Evolutionary conservation across 768 basidiomycete species (phyloP).

Genomic region (Cubamyces lactineus): DNA sequence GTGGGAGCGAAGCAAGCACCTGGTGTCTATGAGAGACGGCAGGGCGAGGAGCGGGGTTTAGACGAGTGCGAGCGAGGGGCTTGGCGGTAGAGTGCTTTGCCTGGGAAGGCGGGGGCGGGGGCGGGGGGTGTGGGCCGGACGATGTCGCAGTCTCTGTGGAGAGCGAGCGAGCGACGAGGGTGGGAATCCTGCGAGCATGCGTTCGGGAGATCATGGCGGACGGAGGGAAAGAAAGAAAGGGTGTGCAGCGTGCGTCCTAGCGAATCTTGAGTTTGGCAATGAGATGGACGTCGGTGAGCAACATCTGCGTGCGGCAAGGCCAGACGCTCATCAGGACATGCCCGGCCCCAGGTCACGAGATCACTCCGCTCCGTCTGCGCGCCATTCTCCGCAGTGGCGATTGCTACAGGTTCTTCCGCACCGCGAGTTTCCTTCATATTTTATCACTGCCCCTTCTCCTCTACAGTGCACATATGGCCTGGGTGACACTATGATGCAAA

Average conservation of each 20-base stretch:
- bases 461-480: too few relatives aligned
- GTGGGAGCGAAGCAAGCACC: constrained; percentile 58
- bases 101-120: constrained; percentile 39
- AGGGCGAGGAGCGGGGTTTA: constrained; percentile 49
- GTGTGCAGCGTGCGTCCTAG: neutral
- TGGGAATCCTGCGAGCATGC: constrained; percentile 25
- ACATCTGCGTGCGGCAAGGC: neutral
- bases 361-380: constrained; percentile 6
- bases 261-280: neutral
- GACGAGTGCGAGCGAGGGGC: constrained; percentile 38
- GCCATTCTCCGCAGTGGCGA: constrained; percentile 7
- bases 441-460: too few relatives aligned
- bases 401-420: neutral
- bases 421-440: too few relatives aligned
- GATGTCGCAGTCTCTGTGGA: constrained; percentile 33
- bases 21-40: constrained; percentile 31
- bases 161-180: constrained; percentile 31
- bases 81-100: constrained; percentile 35
- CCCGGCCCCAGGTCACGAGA: constrained; percentile 16
- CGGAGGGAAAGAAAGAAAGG: neutral
- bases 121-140: constrained; percentile 31
- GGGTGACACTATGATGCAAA: too few relatives aligned
- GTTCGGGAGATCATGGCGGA: constrained; percentile 23
- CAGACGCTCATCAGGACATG: constrained; percentile 3
- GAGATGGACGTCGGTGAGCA: constrained; percentile 7